Evolutionary conservation across 1,284 basidiomycete genomes (phyloP), one percentile per base, ranked within the genome.

Genomic region (Megacollybia platyphylla): DNA sequence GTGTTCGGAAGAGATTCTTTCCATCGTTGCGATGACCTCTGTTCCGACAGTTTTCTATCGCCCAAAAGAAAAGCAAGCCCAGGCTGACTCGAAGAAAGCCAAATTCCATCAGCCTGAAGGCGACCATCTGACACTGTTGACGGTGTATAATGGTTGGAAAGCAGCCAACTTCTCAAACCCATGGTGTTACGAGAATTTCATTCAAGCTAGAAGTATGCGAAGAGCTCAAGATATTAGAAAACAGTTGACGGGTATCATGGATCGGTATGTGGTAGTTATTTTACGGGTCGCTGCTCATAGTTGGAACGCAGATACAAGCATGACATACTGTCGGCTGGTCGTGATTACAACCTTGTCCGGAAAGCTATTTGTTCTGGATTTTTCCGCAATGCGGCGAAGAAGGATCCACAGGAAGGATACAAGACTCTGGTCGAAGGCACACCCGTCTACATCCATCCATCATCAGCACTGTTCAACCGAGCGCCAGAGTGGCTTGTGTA

Each of bases 71-170:
- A 97, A 97, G 63, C 94, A 98, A 60, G 89, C 88, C 8, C 94
- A 97, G 64, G 96, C 96, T 0, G 94, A 98, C 61, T 91, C 92
- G 18, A 97, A 97, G 69, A 97, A 97, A 62, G 94, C 94, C 27
- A 97, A 97, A 61, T 94, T 94, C 65, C 91, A 94, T 61, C 88
- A 97, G 58, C 90, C 94, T 0, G 96, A 98, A 64, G 96, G 94
- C 6, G 94, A 99, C 55, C 87, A 98, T 57, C 67, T 99, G 38
- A 99, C 94, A 5, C 64, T 99, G 26, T 65, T 98, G 47, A 88
- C 92, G 3, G 96, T 98, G 2, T 98, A 97, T 67, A 98, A 98
- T 51, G 94, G 89, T 6, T 98, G 96, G 96, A 96, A 94, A 56
- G 81, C 73, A 6, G 89, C 83, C 51, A 96, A 89, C 58, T 98